These are phyloP conservation scores for Bruguiera gymnorhiza DNA, from an alignment of 345 rosid species.

Conservation along the genomic window DNA sequence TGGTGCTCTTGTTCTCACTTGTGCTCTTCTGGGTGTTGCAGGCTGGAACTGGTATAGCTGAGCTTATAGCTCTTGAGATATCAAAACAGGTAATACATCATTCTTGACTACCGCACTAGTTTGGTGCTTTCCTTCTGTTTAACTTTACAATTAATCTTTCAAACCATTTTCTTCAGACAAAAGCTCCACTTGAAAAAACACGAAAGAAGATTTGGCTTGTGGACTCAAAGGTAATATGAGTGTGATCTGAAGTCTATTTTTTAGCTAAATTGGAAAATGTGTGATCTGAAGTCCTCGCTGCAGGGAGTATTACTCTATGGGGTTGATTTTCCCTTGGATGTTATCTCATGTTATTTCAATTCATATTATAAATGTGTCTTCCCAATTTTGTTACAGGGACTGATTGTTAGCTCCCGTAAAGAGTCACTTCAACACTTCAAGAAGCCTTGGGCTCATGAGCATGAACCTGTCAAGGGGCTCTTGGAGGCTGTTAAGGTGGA, in stretches of 20 bases:
- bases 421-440: conserved; percentile 91
- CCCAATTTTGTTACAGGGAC: conserved; percentile 48
- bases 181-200: conserved; percentile 62
- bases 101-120: not conserved
- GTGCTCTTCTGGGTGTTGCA: conserved; percentile 25
- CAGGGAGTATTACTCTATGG: not conserved
- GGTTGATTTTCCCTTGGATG: no score
- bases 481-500: conserved; percentile 72
- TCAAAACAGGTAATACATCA: conserved; percentile 82
- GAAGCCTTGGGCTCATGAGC: conserved; percentile 94
- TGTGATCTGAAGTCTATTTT: conserved; percentile 1
- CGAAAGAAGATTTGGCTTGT: conserved; percentile 95
- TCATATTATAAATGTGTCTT: no score
- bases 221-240: conserved; percentile 76
- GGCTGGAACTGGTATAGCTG: conserved; percentile 99
- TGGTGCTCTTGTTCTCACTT: conserved; percentile 3
- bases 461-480: conserved; percentile 66
- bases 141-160: conserved; percentile 20
- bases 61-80: conserved; percentile 87
- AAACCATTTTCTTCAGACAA: conserved; percentile 39
- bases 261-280: not conserved
- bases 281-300: not conserved
- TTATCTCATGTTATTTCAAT: no score
- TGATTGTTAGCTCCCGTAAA: conserved; percentile 66
- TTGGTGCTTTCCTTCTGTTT: conserved; percentile 1